Evolutionary conservation across 352 stramenopile species (phyloP), one percentile per base, ranked within the genome.

Genomic region (Globisporangium rhizosaccharum): DNA sequence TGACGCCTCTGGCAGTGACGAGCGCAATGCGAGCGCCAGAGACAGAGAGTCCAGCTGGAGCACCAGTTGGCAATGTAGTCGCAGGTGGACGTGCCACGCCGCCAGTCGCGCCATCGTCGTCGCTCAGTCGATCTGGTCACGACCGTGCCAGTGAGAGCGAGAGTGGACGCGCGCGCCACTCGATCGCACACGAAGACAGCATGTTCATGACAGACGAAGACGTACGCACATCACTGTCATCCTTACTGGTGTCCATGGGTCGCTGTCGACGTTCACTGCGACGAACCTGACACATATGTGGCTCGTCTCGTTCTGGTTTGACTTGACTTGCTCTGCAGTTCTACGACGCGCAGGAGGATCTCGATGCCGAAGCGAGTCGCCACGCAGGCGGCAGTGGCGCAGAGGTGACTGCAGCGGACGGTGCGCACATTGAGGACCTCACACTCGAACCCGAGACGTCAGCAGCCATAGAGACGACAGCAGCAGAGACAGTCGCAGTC

Each of bases 261-360:
- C 18, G 25, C 23, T 6, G 4, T 44, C 15, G 44, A 49, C 4
- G 44, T 23, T 23, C 23, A 23, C 25, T 1, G n/a, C 11, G 17
- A 28, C n/a, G 11, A 18, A 3, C 18, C 20, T 20, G 14, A 26
- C 50, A 17, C 15, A 26, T 25, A 5, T 37, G 10, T 56, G 8
- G 15, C 20, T 45, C 2, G 14, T 26, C 15, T 45, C 42, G 44
- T 18, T 6, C 41, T 46, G 11, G 41, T 12, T 39, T 46, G 41
- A 12, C 37, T 42, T 14, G 37, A 42, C 37, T 30, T 33, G 26
- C 20, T 3, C 3, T 69, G 49, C 57, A 91, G 81, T 91, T 91
- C 51, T 91, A 82, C 45, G 81, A 89, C 44, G 81, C 79, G 0
- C 79, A 89, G 15, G 81, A 89, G 51, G 67, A 75, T 26, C 0